A percentile compares a stretch with the other conserved stretches of the same genome.
These are phyloP conservation scores for Xylariaceae sp. DNA, from an alignment of 2,329 filamentous ascomycete species.

Conservation along the genomic window DNA sequence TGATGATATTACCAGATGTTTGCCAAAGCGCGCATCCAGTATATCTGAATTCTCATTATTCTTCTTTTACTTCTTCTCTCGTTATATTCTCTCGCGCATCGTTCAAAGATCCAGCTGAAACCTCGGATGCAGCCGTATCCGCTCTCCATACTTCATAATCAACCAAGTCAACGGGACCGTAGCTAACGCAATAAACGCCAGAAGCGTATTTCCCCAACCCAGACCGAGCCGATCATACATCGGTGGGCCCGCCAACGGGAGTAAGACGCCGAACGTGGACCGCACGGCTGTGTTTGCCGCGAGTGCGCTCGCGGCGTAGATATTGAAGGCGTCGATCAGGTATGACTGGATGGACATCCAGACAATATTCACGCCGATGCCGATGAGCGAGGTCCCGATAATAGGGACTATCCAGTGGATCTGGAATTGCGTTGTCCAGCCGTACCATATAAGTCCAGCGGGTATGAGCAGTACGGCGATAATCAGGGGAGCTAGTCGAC, in stretches of 20 bases:
- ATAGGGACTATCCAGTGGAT: conserved; percentile 51
- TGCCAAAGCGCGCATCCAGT: too few relatives aligned
- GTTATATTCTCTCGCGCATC: background rate
- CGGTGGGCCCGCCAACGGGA: conserved; percentile 45
- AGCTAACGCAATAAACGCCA: conserved; percentile 30
- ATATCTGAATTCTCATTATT: too few relatives aligned
- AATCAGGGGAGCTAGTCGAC: conserved; percentile 20
- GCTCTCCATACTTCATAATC: conserved; percentile 25
- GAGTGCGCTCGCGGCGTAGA: conserved; percentile 40
- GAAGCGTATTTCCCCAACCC: conserved; percentile 32
- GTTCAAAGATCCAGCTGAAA: conserved; percentile 1
- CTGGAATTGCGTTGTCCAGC: conserved; percentile 30
- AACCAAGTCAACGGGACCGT: conserved; percentile 22
- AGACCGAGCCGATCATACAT: conserved; percentile 30
- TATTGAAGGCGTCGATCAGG: conserved; percentile 47
- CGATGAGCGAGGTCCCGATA: conserved; percentile 43
- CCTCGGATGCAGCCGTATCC: conserved; percentile 11
- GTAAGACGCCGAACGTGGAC: conserved; percentile 45
- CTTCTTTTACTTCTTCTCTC: too few relatives aligned
- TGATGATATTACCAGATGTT: too few relatives aligned
- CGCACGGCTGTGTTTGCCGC: conserved; percentile 55
- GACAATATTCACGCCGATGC: conserved; percentile 35
- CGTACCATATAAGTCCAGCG: conserved; percentile 33
- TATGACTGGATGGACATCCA: conserved; percentile 53
- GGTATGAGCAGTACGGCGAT: conserved; percentile 24